Evolutionary conservation across 352 stramenopile species (phyloP).

Genomic region (Pythium aristosporum): DNA sequence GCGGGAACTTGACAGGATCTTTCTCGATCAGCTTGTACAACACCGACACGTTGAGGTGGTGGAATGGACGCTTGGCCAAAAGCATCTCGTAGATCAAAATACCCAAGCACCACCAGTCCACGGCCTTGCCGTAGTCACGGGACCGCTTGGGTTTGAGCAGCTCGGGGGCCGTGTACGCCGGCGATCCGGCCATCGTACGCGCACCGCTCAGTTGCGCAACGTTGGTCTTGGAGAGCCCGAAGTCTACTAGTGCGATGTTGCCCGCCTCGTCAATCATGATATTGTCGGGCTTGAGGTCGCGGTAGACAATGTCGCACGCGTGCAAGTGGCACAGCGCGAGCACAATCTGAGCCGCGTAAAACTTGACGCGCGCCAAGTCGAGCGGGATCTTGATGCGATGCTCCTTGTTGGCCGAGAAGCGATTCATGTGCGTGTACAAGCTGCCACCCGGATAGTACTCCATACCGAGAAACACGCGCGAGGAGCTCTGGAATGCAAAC

Average conservation of each 20-base stretch:
- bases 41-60: slow-evolving; percentile 88
- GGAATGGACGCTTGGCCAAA: slow-evolving; percentile 89
- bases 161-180: slow-evolving; percentile 80
- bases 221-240: slow-evolving; percentile 93
- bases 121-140: slow-evolving; percentile 84
- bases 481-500: slow-evolving; percentile 85
- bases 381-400: slow-evolving; percentile 86
- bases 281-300: slow-evolving; percentile 96
- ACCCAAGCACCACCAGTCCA: slow-evolving; percentile 88
- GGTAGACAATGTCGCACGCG: slow-evolving; percentile 94
- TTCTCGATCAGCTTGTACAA: slow-evolving; percentile 92
- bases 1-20: slow-evolving; percentile 84
- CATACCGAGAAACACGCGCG: slow-evolving; percentile 81
- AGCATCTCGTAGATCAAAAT: slow-evolving; percentile 93
- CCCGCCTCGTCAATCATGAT: slow-evolving; percentile 93
- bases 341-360: slow-evolving; percentile 93
- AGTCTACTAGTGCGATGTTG: slow-evolving; percentile 94
- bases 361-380: slow-evolving; percentile 74
- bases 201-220: slow-evolving; percentile 82
- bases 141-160: slow-evolving; percentile 82
- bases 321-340: slow-evolving; percentile 91
- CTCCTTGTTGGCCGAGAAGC: slow-evolving; percentile 90
- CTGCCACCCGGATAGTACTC: slow-evolving; percentile 84
- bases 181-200: slow-evolving; percentile 83
- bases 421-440: slow-evolving; percentile 91